phyloP scores from a whole-genome alignment of 768 basidiomycete species.

The Mycena filopes region DNA sequence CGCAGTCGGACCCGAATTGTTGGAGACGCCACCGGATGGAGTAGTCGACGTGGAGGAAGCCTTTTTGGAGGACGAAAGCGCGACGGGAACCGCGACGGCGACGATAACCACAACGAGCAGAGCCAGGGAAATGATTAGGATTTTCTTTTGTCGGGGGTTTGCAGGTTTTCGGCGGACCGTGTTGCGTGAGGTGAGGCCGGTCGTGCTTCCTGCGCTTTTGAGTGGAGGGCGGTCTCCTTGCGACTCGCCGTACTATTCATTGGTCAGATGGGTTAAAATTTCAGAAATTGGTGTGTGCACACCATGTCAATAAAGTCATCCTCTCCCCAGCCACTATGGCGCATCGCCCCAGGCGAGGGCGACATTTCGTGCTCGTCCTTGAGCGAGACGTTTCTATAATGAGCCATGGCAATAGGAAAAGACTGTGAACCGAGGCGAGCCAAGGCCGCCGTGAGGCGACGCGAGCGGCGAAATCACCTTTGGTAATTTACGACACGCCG shows the following conservation, averaged over 20 bases:
- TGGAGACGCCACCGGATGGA: slow-evolving; percentile 24
- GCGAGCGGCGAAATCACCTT: too few species aligned
- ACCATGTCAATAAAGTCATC: slow-evolving; percentile 36
- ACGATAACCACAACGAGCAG: slow-evolving; percentile 45
- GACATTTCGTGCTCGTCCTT: slow-evolving; percentile 29
- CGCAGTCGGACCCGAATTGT: slow-evolving; percentile 43
- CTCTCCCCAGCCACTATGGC: slow-evolving; percentile 17
- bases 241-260: slow-evolving; percentile 6
- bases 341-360: slow-evolving; percentile 15
- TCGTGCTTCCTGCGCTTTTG: neutral
- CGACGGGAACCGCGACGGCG: slow-evolving; percentile 56
- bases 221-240: neutral
- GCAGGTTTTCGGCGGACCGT: neutral
- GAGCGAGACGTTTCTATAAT: slow-evolving; percentile 25
- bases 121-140: slow-evolving; percentile 39
- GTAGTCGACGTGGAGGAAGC: slow-evolving; percentile 26
- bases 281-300: neutral
- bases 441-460: too few species aligned
- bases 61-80: slow-evolving; percentile 42
- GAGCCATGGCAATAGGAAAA: slow-evolving; percentile 26
- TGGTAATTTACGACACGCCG: too few species aligned
- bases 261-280: neutral
- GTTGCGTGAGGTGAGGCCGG: neutral
- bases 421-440: neutral
- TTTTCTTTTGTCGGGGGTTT: slow-evolving; percentile 33